Base-by-base conservation (phyloP, 2,329 filamentous ascomycete species). In the Scedosporium dehoogii region DNA sequence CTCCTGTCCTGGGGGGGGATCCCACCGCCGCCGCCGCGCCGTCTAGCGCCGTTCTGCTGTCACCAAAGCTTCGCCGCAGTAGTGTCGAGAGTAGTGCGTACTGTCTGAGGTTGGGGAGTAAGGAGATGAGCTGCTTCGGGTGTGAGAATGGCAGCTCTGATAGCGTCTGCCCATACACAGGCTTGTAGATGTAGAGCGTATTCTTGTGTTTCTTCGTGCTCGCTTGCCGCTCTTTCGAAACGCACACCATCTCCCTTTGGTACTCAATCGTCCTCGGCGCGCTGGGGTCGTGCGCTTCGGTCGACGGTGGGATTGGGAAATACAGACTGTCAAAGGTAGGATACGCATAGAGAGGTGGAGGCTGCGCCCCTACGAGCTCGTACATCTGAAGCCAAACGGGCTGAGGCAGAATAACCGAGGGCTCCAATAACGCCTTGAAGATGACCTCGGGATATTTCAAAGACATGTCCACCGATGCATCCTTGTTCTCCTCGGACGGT, bases 101-200 rank as follows among this genome's bases (percentile, higher is more conserved):
- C 71, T 94, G 90, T 14, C 91, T 81, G 16, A 94, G 76, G 3
- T 81, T 78, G 0, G 90, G 89, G n/a, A 96, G 78, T 70, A 92
- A 84, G 61, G 84, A 81, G 6, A 92, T 76, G 3, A 96, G 76
- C 70, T 96, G 90, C 59, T 85, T 83, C 0, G 91, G 91, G 69
- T 96, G 91, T 2, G 85, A 84, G 69, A 96, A 93, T 0, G 89
- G 85, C 38, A 94, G 78, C 62, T 87, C 84, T 1, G 81, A 82
- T 7, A 96, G 72, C 3, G 80, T 78, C 62, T 86, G 82, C 0
- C 86, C 88, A 67, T 88, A 91, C 7, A 91, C 89, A 2, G 85
- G 83, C 71, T 90, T 91, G 62, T 89, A 85, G 18, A 91, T 83
- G 65, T 85, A 85, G 1, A 94, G 78, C 0, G 81, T 85, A 69